Conservation (phyloP, 495 filamentous ascomycete genomes). For the Penicillium pulvis region DNA sequence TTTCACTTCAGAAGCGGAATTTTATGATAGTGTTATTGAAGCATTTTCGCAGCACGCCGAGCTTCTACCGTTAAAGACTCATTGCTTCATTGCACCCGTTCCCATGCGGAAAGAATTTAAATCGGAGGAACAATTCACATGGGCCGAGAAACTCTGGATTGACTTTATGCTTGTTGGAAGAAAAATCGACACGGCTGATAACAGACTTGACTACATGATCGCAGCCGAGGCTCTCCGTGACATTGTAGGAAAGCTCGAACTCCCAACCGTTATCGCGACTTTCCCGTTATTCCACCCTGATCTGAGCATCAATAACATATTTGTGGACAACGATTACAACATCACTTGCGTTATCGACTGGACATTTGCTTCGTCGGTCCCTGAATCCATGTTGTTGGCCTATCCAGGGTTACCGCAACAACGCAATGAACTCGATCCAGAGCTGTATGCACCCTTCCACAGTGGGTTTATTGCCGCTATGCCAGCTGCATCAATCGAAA, state of each 20-base stretch:
- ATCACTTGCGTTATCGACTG: conserved; percentile 43
- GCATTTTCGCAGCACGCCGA: conserved; percentile 16
- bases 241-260: conserved; percentile 22
- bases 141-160: conserved; percentile 22
- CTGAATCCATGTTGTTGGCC: conserved; percentile 26
- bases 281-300: conserved; percentile 25
- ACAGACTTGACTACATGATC: conserved; percentile 36
- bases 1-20: conserved; percentile 20
- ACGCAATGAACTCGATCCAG: conserved; percentile 21
- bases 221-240: conserved; percentile 30
- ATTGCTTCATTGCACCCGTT: conserved; percentile 30
- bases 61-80: conserved; percentile 20
- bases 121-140: conserved; percentile 13
- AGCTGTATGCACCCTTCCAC: conserved; percentile 17
- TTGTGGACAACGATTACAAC: conserved; percentile 38
- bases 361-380: conserved; percentile 29
- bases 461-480: conserved; percentile 21
- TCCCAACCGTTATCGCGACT: conserved; percentile 12
- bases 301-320: conserved; percentile 35
- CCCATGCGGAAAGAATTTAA: conserved; percentile 17
- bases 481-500: conserved; percentile 9
- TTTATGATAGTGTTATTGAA: conserved; percentile 18
- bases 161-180: conserved; percentile 33
- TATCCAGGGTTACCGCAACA: conserved; percentile 32
- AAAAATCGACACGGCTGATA: conserved; percentile 29